Evolutionary conservation across 495 filamentous ascomycete species (phyloP).

Genomic region (Evernia prunastri): DNA sequence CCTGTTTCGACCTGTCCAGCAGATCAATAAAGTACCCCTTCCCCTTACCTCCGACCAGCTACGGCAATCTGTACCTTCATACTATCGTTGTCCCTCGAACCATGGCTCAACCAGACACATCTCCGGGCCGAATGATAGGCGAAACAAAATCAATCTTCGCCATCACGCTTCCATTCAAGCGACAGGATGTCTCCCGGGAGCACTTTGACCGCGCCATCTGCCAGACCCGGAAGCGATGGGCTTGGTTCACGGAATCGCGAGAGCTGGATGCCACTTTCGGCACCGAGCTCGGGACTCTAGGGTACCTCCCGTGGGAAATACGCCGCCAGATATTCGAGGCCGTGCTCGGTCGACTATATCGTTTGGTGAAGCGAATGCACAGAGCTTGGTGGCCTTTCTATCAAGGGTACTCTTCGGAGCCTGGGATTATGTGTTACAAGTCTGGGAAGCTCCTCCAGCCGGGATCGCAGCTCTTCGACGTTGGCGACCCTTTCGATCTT

Average conservation of each 20-base stretch:
- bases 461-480: no score
- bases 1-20: background rate
- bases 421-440: no score
- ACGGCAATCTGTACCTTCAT: background rate
- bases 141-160: background rate
- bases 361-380: no score
- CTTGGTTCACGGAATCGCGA: background rate
- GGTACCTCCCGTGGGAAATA: background rate
- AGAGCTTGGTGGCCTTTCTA: no score
- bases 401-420: no score
- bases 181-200: background rate
- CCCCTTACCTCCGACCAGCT: background rate
- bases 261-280: background rate
- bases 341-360: background rate
- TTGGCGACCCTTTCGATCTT: no score
- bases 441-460: no score
- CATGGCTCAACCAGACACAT: background rate
- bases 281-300: background rate
- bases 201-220: background rate
- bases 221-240: background rate
- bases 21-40: background rate
- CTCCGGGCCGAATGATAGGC: background rate
- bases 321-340: background rate
- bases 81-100: background rate
- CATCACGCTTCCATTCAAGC: background rate